These are phyloP conservation scores for Populus tremula DNA, from an alignment of 345 rosid species.

Conservation along the genomic window DNA sequence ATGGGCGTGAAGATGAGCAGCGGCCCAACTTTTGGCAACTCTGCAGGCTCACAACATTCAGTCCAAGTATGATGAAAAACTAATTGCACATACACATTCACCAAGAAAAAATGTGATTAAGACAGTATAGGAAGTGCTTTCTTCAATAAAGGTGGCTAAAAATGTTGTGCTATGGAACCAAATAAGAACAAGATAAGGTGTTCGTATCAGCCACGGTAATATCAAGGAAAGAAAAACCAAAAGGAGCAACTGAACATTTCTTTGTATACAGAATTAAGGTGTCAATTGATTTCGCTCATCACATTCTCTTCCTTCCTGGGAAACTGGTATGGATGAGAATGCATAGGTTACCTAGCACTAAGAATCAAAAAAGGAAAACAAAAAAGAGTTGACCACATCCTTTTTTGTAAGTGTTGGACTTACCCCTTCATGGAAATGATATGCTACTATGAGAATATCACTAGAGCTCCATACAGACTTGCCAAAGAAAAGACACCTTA, in stretches of 20 bases:
- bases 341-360: neutral
- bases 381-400: neutral
- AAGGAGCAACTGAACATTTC: neutral
- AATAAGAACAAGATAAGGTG: neutral
- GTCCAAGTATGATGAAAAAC: neutral
- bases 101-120: neutral
- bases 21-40: conserved; percentile 79
- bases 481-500: neutral
- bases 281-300: neutral
- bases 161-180: neutral
- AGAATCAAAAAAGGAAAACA: neutral
- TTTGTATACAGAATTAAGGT: neutral
- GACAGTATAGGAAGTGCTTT: neutral
- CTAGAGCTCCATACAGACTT: neutral
- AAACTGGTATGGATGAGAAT: neutral
- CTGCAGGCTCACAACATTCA: conserved; percentile 39
- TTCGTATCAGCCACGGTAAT: neutral
- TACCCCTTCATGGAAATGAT: neutral
- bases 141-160: neutral
- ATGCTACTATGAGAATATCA: neutral
- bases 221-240: neutral
- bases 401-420: neutral
- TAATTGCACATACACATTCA: neutral
- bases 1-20: conserved; percentile 84
- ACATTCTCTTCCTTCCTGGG: neutral